Evolutionary conservation across 179 eudicot genomes (phyloP).

Genomic region (Carnegiea gigantea): DNA sequence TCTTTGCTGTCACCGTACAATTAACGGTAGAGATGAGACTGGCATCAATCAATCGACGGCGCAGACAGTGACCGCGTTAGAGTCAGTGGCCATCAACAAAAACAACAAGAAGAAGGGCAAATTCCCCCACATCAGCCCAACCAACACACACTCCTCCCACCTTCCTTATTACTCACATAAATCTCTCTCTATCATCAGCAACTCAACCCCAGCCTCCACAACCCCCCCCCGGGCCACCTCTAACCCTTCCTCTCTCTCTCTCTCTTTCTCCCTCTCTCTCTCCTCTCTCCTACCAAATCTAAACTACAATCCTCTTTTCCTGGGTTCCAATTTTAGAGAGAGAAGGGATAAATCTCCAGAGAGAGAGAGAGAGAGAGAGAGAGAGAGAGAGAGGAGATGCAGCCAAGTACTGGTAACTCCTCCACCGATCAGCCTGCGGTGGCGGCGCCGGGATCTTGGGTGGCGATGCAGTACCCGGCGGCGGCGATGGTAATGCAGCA

Average conservation of each 20-base stretch:
- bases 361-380: neutral
- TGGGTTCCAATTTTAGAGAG: neutral
- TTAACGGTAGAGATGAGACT: conserved; percentile 35
- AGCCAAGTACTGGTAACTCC: conserved; percentile 25
- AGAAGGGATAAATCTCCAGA: neutral
- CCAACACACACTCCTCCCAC: no score
- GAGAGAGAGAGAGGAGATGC: conserved; percentile 19
- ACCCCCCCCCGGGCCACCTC: neutral
- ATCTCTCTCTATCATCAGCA: no score
- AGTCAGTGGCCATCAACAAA: neutral
- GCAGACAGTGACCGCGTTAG: conserved; percentile 34
- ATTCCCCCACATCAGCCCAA: no score
- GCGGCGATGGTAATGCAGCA: conserved; percentile 91
- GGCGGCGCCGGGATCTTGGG: conserved; percentile 36
- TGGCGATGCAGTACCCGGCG: conserved; percentile 79
- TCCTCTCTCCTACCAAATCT: neutral
- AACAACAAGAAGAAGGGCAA: no score
- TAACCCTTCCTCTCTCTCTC: conserved; percentile 10
- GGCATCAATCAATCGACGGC: conserved; percentile 45
- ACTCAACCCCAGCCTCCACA: no score
- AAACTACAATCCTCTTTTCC: neutral
- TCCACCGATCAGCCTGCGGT: conserved; percentile 23
- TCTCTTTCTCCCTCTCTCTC: conserved; percentile 12
- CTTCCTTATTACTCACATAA: neutral
- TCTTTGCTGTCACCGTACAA: conserved; percentile 21